Conservation (phyloP, 2,329 filamentous ascomycete species). For the Leptosphaerulina australis region DNA sequence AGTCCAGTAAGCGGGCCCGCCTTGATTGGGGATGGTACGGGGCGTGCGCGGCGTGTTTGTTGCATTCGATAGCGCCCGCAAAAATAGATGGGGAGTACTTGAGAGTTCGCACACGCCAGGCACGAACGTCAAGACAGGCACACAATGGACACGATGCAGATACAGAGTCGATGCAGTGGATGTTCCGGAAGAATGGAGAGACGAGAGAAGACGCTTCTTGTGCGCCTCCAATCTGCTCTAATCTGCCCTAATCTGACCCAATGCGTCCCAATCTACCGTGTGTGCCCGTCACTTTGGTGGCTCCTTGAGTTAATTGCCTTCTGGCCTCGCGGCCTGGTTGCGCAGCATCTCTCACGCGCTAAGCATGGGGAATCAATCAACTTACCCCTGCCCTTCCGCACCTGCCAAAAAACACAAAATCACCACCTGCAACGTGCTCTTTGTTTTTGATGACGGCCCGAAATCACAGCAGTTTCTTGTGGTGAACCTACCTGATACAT, state of each 20-base stretch:
- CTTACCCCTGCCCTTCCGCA: slow-evolving; percentile 4
- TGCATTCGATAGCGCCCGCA: slow-evolving; percentile 19
- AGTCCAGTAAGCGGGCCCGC: slow-evolving; percentile 4
- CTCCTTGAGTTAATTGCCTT: slow-evolving; percentile 10
- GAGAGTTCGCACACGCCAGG: slow-evolving; percentile 6
- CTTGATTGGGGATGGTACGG: slow-evolving; percentile 4
- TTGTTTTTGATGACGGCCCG: background rate
- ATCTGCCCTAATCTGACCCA: background rate
- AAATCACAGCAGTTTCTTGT: slow-evolving; percentile 4
- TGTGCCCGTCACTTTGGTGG: background rate
- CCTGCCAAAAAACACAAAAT: slow-evolving; percentile 2
- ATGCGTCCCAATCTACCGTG: slow-evolving; percentile 5
- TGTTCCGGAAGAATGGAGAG: background rate
- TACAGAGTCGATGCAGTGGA: no score
- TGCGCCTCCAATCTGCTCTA: background rate
- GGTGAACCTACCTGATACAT: slow-evolving; percentile 2
- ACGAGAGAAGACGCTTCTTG: slow-evolving; percentile 4
- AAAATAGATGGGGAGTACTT: slow-evolving; percentile 10
- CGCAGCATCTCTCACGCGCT: slow-evolving; percentile 14
- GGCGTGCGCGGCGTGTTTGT: slow-evolving; percentile 15
- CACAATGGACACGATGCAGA: no score
- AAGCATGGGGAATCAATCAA: slow-evolving; percentile 13
- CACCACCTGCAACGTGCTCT: slow-evolving; percentile 5
- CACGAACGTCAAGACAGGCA: background rate
- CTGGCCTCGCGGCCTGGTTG: slow-evolving; percentile 7